phyloP scores from a whole-genome alignment of 2,329 filamentous ascomycete species.

The Penicillium capsulatum region DNA sequence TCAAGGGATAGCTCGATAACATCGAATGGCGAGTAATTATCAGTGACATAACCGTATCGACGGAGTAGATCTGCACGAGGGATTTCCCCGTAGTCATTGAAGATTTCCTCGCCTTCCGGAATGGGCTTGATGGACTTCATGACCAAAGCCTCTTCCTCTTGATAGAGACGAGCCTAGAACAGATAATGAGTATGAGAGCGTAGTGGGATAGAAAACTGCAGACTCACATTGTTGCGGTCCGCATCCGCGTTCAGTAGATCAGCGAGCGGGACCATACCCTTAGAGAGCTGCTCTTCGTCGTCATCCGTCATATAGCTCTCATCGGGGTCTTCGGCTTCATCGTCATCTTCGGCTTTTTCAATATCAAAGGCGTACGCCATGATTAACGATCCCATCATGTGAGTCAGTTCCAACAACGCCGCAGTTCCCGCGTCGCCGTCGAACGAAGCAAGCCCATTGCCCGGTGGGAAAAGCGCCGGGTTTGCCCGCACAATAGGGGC shows the following conservation, averaged over 20 bases:
- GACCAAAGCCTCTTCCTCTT: slow-evolving; percentile 57
- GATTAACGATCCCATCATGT: slow-evolving; percentile 80
- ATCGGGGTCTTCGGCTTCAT: slow-evolving; percentile 50
- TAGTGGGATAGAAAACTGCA: neutral
- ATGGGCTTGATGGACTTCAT: slow-evolving; percentile 70
- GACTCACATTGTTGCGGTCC: slow-evolving; percentile 68
- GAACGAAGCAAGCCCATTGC: slow-evolving; percentile 39
- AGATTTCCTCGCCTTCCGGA: slow-evolving; percentile 66
- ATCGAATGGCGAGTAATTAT: slow-evolving; percentile 71
- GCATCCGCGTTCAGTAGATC: slow-evolving; percentile 88
- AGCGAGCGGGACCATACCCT: slow-evolving; percentile 88
- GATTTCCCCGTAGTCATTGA: slow-evolving; percentile 85
- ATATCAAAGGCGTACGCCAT: slow-evolving; percentile 94
- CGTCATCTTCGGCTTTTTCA: slow-evolving; percentile 54
- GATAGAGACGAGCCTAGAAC: slow-evolving; percentile 54
- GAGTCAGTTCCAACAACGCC: slow-evolving; percentile 56
- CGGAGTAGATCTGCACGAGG: slow-evolving; percentile 77
- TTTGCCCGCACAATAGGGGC: slow-evolving; percentile 49
- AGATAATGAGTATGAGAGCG: neutral
- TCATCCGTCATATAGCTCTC: slow-evolving; percentile 56
- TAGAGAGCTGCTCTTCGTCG: slow-evolving; percentile 61
- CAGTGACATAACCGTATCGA: slow-evolving; percentile 82
- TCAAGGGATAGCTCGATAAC: slow-evolving; percentile 72
- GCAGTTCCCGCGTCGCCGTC: slow-evolving; percentile 41
- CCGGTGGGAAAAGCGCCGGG: slow-evolving; percentile 40